Base-by-base conservation (phyloP, 2,329 filamentous ascomycete genomes). In the Curvularia spicifera region DNA sequence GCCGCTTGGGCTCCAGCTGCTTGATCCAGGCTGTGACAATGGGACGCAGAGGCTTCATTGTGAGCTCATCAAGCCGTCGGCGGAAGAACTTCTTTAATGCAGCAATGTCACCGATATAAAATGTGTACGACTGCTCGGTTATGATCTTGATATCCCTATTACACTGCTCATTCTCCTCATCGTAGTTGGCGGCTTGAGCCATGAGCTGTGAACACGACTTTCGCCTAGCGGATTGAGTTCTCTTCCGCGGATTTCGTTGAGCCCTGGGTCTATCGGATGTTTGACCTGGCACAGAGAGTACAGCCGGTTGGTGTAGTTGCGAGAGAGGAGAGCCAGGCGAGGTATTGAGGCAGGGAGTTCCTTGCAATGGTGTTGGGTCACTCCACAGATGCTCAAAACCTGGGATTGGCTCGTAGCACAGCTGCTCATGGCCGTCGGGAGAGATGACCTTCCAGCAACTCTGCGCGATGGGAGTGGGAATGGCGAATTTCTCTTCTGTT, bases 1-100 rank as follows among this genome's bases (percentile, higher is more conserved):
- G 60, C 4, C 73, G 70, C 20, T 62, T 60, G 4, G 72, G 73
- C 39, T 69, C 68, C 6, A 71, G 54, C 20, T 65, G 59, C 54
- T 70, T 72, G 33, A 76, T 63, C 73, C 73, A 76, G 7, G 65
- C 62, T 1, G 71, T 73, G n/a, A 70, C 68, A 33, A 76, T 71
- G 15, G 66, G 62, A 5, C 71, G 68, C 22, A 74, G 45, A 0
- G 72, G 71, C 52, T 71, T 76, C 65, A 72, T 70, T 12, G 71
- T 75, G 10, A 75, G 64, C 49, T 74, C 71, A 20, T 66, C 64
- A 26, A 75, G 65, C 2, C 72, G 67, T 13, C 53, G 55, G 1
- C 53, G 56, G 20, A 68, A 67, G 42, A 75, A 75, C n/a, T 46
- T 29, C 39, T 61, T 63, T 29, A 74, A 43, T 0, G 52, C 61